Evolutionary conservation across 306 rosid genomes (phyloP).

Genomic region (Lotus japonicus): DNA sequence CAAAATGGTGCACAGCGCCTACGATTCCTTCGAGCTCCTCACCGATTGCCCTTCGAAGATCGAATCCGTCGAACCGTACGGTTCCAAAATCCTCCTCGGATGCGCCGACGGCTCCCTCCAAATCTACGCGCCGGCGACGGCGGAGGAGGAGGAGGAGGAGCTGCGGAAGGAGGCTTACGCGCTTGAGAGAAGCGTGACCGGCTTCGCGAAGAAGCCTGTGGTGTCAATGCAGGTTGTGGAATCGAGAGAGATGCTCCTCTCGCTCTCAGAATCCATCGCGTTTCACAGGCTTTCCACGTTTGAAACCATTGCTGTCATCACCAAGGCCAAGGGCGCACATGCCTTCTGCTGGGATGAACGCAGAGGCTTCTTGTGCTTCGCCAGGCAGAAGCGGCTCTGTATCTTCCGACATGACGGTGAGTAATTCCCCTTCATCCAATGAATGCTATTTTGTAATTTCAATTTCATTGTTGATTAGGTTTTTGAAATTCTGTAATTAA

Average conservation of each 20-base stretch:
- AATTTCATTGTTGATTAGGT: no score
- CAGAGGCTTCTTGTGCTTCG: constrained; percentile 84
- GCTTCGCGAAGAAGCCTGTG: constrained; percentile 63
- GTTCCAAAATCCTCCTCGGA: constrained; percentile 67
- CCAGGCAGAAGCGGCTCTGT: constrained; percentile 80
- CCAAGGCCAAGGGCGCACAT: constrained; percentile 92
- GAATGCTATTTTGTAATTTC: neutral
- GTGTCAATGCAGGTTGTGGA: constrained; percentile 68
- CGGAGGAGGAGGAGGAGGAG: constrained; percentile 20
- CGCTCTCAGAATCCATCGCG: constrained; percentile 86
- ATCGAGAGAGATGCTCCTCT: constrained; percentile 69
- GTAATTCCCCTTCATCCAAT: neutral
- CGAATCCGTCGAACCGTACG: constrained; percentile 73
- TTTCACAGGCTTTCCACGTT: constrained; percentile 74
- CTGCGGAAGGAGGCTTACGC: constrained; percentile 28
- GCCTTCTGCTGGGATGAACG: constrained; percentile 82
- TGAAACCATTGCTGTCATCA: constrained; percentile 77
- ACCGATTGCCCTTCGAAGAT: constrained; percentile 54
- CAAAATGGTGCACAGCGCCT: constrained; percentile 86
- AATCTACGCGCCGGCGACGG: constrained; percentile 50
- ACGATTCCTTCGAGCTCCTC: constrained; percentile 72
- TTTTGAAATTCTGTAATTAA: no score
- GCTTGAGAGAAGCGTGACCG: constrained; percentile 44
- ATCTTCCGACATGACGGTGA: constrained; percentile 94
- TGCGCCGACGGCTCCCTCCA: constrained; percentile 89